Evolutionary conservation across 2,329 filamentous ascomycete species (phyloP), one percentile per base, ranked within the genome.

Genomic region (Exophiala oligosperma): DNA sequence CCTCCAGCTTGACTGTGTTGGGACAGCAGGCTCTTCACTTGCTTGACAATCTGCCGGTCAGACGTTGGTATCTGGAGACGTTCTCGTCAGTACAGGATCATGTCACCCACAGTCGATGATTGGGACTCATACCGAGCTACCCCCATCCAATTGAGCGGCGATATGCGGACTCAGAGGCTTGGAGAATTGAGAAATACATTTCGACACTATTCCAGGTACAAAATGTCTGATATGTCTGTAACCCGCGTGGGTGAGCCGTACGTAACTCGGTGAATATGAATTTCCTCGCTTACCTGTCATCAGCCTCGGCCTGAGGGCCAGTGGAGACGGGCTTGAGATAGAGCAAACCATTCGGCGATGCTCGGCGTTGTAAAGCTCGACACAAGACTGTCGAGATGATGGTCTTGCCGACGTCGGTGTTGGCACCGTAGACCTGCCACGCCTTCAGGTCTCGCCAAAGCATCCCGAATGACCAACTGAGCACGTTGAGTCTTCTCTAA

Each of bases 251-350:
- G 50, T 37, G 57, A 40, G 26, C 6, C 17, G 14, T 26, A 7
- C 8, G 29, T 38, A 26, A 38, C 11, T 41, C 59, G 68, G 54
- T 12, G 32, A 41, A 17, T 14, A 17, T 24, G 21, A 40, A 28
- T 17, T 24, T 35, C 8, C 7, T 35, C 32, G 58, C 66, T 51
- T 77, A 90, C 87, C 78, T 73, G 70, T 89, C 84, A 74, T 94
- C 91, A 14, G 87, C 86, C 55, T 92, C 89, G 26, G 83, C 74
- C 8, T 76, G 69, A 6, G 87, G 81, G 0, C 91, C 91, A 0
- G 91, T 94, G 1, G 90, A 93, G 1, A 95, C 86, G 0, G 91
- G 91, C 71, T 95, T 95, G 54, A 95, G 70, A 71, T 90, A 95
- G 9, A 81, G 79, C 1, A 86, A 80, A 21, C 75, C 79, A 21